A percentile compares a stretch with the other conserved stretches of the same genome.
Conservation (phyloP, 768 basidiomycete genomes). For the Termitomyces sp. region DNA sequence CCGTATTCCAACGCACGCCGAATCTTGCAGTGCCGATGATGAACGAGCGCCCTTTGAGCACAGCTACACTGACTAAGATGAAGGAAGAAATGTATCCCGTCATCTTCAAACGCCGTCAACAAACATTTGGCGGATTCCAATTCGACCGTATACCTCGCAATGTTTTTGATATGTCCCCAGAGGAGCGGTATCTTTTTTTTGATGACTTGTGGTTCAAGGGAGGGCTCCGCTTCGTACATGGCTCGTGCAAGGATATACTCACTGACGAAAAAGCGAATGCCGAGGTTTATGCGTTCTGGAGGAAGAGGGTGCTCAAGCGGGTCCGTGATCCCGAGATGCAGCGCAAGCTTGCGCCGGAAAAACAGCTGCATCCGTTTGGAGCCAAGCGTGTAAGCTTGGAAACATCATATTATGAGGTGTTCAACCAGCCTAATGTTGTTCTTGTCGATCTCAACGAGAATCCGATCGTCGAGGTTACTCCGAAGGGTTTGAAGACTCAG, state of each 20-base stretch:
- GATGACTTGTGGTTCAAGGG: conserved; percentile 18
- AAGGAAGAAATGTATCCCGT: conserved; percentile 15
- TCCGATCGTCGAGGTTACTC: conserved; percentile 16
- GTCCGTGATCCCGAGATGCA: conserved; percentile 14
- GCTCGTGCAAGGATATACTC: conserved; percentile 12
- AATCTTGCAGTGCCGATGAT: conserved; percentile 21
- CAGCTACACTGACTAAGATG: conserved; percentile 10
- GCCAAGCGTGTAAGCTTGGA: conserved; percentile 17
- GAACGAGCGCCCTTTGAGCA: conserved; percentile 13
- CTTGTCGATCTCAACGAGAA: conserved; percentile 17
- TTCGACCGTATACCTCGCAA: conserved; percentile 9
- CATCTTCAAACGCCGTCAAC: conserved; percentile 14
- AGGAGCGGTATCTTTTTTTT: conserved; percentile 16
- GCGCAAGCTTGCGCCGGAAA: conserved; percentile 19
- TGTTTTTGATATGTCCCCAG: conserved; percentile 11
- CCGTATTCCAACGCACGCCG: conserved; percentile 23
- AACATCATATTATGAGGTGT: conserved; percentile 19
- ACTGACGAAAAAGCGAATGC: conserved; percentile 14
- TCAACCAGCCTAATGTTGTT: conserved; percentile 18
- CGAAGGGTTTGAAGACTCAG: conserved; percentile 14
- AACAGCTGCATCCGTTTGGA: conserved; percentile 20
- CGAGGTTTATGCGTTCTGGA: conserved; percentile 20
- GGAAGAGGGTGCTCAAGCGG: conserved; percentile 15
- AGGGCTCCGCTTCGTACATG: conserved; percentile 17
- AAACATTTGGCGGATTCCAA: conserved; percentile 16